Evolutionary conservation across 2,329 filamentous ascomycete genomes (phyloP).

Genomic region (Fusarium graminum): DNA sequence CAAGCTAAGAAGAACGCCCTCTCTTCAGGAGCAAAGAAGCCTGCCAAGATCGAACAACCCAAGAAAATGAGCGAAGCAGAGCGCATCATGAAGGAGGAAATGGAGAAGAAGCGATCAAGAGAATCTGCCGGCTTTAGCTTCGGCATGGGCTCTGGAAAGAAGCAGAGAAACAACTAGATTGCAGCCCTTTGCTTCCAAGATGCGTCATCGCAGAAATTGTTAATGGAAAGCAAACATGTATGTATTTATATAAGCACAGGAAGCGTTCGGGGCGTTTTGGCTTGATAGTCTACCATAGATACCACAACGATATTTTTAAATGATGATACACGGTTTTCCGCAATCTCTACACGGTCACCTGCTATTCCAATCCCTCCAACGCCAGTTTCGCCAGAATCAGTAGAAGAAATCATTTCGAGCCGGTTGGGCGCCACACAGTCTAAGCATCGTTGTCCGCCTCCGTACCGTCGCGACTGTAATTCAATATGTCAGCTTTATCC

Average conservation of each 20-base stretch:
- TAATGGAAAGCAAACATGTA: conserved; percentile 1
- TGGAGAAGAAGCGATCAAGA: conserved; percentile 75
- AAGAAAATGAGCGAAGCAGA: conserved; percentile 92
- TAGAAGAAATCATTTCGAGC: conserved; percentile 25
- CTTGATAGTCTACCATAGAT: conserved; percentile 48
- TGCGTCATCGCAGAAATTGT: neutral
- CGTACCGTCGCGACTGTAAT: conserved; percentile 67
- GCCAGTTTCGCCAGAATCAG: conserved; percentile 51
- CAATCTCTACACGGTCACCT: conserved; percentile 31
- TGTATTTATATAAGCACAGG: conserved; percentile 6
- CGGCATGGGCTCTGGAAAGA: conserved; percentile 64
- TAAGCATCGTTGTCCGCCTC: conserved; percentile 63
- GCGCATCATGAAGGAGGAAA: conserved; percentile 88
- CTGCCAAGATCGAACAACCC: conserved; percentile 67
- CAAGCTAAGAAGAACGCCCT: conserved; percentile 77
- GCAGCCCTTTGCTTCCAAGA: neutral
- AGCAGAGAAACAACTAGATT: conserved; percentile 57
- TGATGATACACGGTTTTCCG: conserved; percentile 19
- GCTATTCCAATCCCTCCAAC: conserved; percentile 46
- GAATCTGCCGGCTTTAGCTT: conserved; percentile 61
- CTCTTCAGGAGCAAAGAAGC: conserved; percentile 71
- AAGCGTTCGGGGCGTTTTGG: conserved; percentile 37
- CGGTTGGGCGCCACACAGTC: conserved; percentile 39
- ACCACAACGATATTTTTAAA: conserved; percentile 47
- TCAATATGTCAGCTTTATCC: conserved; percentile 22